phyloP scores from a whole-genome alignment of 371 early-diverging fungal species.

The Mortierella sp. region DNA sequence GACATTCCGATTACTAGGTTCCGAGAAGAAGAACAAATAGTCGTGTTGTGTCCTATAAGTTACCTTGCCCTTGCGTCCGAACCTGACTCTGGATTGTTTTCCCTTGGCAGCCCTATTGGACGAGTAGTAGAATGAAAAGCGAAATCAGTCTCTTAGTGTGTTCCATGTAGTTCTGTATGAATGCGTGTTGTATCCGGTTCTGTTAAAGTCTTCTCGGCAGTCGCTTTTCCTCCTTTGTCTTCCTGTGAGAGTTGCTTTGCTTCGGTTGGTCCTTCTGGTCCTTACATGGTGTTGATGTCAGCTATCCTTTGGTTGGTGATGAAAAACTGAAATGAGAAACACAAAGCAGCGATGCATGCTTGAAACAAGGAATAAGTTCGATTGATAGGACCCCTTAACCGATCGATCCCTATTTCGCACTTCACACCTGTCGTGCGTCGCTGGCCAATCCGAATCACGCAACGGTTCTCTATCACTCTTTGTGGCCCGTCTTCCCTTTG shows the following conservation, averaged over 20 bases:
- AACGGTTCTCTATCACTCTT: neutral
- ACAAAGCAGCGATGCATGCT: too few species aligned
- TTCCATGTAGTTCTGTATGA: neutral
- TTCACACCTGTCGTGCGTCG: neutral
- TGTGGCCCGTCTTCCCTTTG: neutral
- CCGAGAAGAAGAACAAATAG: too few species aligned
- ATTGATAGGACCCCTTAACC: neutral
- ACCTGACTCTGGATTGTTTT: conserved; percentile 36
- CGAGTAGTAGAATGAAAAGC: neutral
- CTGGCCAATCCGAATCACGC: conserved; percentile 2
- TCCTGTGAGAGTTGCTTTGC: neutral
- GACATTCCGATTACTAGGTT: too few species aligned
- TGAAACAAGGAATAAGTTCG: too few species aligned
- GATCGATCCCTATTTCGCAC: neutral
- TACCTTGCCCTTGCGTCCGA: conserved; percentile 45
- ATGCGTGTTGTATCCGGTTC: neutral
- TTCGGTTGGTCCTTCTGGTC: too few species aligned
- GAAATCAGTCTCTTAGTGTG: neutral
- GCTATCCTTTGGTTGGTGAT: too few species aligned
- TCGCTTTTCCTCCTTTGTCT: too few species aligned
- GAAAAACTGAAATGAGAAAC: too few species aligned
- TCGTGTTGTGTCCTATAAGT: neutral
- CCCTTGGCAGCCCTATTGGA: conserved; percentile 30
- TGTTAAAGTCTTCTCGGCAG: neutral
- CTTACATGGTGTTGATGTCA: too few species aligned